phyloP scores from a whole-genome alignment of 805 yeast species.

The Saccharomyces eubayanus region DNA sequence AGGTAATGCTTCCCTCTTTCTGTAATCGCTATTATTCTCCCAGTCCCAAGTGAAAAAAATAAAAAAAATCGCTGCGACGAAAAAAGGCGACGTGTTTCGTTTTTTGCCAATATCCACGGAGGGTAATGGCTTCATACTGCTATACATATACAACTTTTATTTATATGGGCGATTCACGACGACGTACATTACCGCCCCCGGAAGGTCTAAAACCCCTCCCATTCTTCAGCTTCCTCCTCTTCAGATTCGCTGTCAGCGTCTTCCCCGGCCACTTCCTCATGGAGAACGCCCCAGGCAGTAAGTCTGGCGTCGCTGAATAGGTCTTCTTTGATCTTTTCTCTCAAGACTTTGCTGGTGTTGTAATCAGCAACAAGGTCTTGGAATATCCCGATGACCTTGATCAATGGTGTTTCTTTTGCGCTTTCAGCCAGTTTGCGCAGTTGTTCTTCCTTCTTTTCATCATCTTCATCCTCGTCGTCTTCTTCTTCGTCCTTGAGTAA shows the following conservation, averaged over 20 bases:
- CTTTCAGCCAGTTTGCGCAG: conserved; percentile 21
- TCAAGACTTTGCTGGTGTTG: conserved; percentile 50
- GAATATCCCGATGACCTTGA: conserved; percentile 52
- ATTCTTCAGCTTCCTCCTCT: conserved; percentile 31
- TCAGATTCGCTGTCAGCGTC: conserved; percentile 19
- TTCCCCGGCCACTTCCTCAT: conserved; percentile 25
- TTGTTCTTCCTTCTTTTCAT: conserved; percentile 25
- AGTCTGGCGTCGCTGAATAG: conserved; percentile 59
- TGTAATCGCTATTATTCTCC: background rate
- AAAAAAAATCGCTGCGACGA: background rate
- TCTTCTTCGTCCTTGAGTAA: conserved; percentile 44
- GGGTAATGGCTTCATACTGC: background rate
- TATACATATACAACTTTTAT: background rate
- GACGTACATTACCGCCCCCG: background rate
- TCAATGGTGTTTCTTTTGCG: conserved; percentile 44
- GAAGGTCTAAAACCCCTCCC: conserved; percentile 33
- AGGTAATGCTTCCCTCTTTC: background rate
- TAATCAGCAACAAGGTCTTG: conserved; percentile 40
- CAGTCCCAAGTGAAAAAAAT: background rate
- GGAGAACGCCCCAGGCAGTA: conserved; percentile 50
- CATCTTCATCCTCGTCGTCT: conserved; percentile 37
- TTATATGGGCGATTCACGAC: background rate
- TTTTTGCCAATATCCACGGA: background rate
- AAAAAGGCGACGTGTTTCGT: background rate
- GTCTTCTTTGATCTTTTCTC: conserved; percentile 57